These are phyloP conservation scores for Pestalotiopsis sp. DNA, from an alignment of 2,329 filamentous ascomycete genomes.

Conservation along the genomic window DNA sequence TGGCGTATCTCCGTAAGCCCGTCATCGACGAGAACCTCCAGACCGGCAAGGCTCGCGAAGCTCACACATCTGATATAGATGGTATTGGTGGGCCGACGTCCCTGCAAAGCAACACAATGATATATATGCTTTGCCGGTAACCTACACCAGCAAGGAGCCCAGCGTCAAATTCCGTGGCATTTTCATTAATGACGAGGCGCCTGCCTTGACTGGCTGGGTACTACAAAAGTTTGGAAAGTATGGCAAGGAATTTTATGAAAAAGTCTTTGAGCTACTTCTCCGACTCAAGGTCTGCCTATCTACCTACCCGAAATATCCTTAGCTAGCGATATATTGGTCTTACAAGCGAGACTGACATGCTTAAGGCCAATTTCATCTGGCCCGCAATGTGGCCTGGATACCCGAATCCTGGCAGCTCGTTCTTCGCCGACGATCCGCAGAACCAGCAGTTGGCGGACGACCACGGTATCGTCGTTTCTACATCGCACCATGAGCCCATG, in stretches of 20 bases:
- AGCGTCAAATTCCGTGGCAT: conserved; percentile 63
- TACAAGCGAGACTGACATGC: not conserved
- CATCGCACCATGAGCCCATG: conserved; percentile 69
- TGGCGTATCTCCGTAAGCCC: conserved; percentile 55
- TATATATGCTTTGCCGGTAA: conserved; percentile 52
- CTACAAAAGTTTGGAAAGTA: conserved; percentile 50
- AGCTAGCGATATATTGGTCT: not conserved
- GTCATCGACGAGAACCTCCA: not conserved
- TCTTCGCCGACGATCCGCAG: conserved; percentile 62
- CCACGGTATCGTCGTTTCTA: conserved; percentile 67
- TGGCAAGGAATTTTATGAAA: conserved; percentile 59
- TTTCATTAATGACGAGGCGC: conserved; percentile 67
- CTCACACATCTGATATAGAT: conserved; percentile 28
- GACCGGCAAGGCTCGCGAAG: not conserved
- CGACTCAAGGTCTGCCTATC: conserved; percentile 43
- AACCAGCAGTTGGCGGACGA: conserved; percentile 63
- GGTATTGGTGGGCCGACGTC: conserved; percentile 64
- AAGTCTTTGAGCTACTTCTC: conserved; percentile 65
- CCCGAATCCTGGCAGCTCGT: conserved; percentile 53
- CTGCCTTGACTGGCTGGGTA: conserved; percentile 44
- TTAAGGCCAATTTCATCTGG: conserved; percentile 67
- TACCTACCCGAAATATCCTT: too few relatives aligned
- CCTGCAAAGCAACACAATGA: conserved; percentile 47
- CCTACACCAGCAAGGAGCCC: conserved; percentile 53
- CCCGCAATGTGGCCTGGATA: conserved; percentile 64